A percentile compares a stretch with the other conserved stretches of the same genome.
Evolutionary conservation across 805 yeast species (phyloP).

Genomic region (Pichia californica): DNA sequence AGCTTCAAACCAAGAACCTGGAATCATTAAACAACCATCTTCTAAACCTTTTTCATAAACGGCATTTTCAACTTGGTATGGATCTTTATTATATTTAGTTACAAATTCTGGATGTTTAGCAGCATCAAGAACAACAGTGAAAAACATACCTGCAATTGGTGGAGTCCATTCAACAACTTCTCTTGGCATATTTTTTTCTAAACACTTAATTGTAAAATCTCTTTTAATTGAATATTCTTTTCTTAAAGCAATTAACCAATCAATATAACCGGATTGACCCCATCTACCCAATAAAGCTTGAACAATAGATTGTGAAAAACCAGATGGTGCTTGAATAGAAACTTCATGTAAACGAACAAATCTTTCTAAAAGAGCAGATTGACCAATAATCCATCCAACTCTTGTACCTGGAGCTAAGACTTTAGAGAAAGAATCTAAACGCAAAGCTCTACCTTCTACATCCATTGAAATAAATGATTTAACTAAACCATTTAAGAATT

Average conservation of each 20-base stretch:
- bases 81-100: conserved; percentile 51
- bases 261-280: conserved; percentile 86
- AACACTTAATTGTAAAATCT: conserved; percentile 76
- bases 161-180: conserved; percentile 38
- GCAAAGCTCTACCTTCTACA: conserved; percentile 80
- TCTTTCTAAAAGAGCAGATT: conserved; percentile 55
- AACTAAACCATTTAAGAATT: conserved; percentile 59
- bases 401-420: conserved; percentile 89
- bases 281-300: conserved; percentile 71
- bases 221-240: conserved; percentile 82
- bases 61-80: conserved; percentile 55
- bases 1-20: conserved; percentile 76
- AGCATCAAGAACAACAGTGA: conserved; percentile 68
- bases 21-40: conserved; percentile 65
- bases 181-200: conserved; percentile 51
- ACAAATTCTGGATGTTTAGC: conserved; percentile 70
- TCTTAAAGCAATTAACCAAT: conserved; percentile 82
- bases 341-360: conserved; percentile 71
- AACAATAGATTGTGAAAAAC: conserved; percentile 67
- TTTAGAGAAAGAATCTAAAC: conserved; percentile 88
- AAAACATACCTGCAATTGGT: conserved; percentile 86
- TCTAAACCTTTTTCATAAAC: conserved; percentile 55
- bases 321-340: conserved; percentile 72
- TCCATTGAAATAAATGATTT: conserved; percentile 73
- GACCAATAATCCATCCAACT: conserved; percentile 85